Evolutionary conservation across 2,329 filamentous ascomycete species (phyloP), one percentile per base, ranked within the genome.

Genomic region (Furcasterigmium furcatum): DNA sequence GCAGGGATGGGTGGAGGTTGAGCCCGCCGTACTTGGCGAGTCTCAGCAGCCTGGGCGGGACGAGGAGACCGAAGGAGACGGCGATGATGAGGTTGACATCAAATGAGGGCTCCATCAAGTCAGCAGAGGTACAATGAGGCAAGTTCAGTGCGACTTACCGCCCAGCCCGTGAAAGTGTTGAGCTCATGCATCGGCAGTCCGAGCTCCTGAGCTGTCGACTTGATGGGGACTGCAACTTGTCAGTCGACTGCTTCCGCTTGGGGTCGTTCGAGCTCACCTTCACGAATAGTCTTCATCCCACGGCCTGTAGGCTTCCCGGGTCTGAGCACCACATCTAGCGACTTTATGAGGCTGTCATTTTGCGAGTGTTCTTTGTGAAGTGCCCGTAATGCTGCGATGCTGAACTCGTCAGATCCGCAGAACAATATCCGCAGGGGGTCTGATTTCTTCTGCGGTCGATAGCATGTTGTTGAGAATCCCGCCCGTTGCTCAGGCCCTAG

Each of bases 401-500:
- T 96, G 66, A 97, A 96, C 3, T 84, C 76, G 64, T 99, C 94
- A 4, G 92, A 94, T 51, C 94, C 94, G 67, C 91, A 97, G 68
- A 96, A 99, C 4, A 99, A 77, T 44, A 99, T 90, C 27, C 84
- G 79, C 25, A 99, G 73, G 4, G 89, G 87, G 5, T 82, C 74
- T 1, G 74, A 70, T 7, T 6, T 18, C 16, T 36, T 36, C 19
- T 36, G 34, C 34, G 34, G n/a, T 18, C 34, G 34, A 16, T 19
- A 18, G n/a, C n/a, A 16, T 19, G 34, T 36, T 10, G 34, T 36
- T 16, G 34, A 18, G 18, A 36, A 36, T 10, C 16, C n/a, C 12
- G 34, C n/a, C 4, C 34, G 24, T 16, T 9, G 34, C 9, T 14
- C 16, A 36, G 34, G 34, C n/a, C 24, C 12, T n/a, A n/a, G n/a